phyloP scores from a whole-genome alignment of 495 filamentous ascomycete species.

The Penicillium egyptiacum region DNA sequence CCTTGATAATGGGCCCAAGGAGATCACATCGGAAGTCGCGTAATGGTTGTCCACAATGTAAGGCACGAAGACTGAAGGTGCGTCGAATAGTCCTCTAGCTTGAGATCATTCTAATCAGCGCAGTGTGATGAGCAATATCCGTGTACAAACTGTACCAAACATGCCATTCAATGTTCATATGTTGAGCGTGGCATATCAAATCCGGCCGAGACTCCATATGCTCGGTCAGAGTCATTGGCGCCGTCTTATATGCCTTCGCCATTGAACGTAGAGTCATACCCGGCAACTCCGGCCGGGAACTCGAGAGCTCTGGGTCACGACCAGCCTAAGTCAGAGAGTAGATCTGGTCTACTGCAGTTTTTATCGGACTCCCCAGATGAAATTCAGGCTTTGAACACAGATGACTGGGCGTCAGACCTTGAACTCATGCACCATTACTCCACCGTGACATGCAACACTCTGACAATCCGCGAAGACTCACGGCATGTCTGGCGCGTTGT shows the following conservation, averaged over 20 bases:
- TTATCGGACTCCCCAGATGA: slow-evolving; percentile 12
- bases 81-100: background rate
- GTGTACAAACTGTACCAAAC: slow-evolving; percentile 30
- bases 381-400: background rate
- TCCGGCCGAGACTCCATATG: slow-evolving; percentile 10
- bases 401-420: slow-evolving; percentile 30
- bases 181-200: slow-evolving; percentile 7
- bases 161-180: slow-evolving; percentile 25
- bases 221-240: slow-evolving; percentile 9
- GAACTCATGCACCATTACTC: slow-evolving; percentile 40
- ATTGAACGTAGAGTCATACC: slow-evolving; percentile 4
- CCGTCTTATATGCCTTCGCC: slow-evolving; percentile 1
- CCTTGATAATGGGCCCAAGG: slow-evolving; percentile 22
- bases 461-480: slow-evolving; percentile 25
- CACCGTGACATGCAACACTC: slow-evolving; percentile 28
- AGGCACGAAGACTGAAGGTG: slow-evolving; percentile 27
- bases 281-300: slow-evolving; percentile 6
- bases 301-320: background rate
- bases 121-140: slow-evolving; percentile 31
- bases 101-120: slow-evolving; percentile 1
- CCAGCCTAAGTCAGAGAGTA: slow-evolving; percentile 6
- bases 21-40: slow-evolving; percentile 31
- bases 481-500: slow-evolving; percentile 35
- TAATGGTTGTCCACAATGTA: slow-evolving; percentile 32
- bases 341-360: slow-evolving; percentile 16